These are phyloP conservation scores for Diaporthe aspalathi DNA, from an alignment of 2,329 filamentous ascomycete genomes.

Conservation along the genomic window DNA sequence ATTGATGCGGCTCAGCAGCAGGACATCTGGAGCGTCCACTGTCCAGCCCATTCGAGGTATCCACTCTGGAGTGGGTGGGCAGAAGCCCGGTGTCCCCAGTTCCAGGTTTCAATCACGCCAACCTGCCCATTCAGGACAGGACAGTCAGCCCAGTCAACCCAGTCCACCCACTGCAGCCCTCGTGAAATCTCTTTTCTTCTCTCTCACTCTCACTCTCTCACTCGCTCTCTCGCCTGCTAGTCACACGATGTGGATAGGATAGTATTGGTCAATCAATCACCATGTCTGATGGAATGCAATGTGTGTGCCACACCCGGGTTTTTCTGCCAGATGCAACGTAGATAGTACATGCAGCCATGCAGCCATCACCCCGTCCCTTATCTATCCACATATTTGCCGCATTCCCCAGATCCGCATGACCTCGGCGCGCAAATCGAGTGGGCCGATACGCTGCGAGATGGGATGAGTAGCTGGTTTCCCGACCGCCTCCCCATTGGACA, in stretches of 20 bases:
- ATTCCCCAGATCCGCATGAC: conserved; percentile 38
- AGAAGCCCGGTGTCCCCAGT: conserved; percentile 1
- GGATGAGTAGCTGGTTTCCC: not conserved
- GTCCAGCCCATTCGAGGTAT: not conserved
- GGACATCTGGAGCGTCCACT: no score
- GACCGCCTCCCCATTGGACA: conserved; percentile 23
- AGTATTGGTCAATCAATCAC: conserved; percentile 5
- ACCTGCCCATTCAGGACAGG: no score
- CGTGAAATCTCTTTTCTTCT: conserved; percentile 2
- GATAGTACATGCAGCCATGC: not conserved
- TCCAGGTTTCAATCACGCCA: conserved; percentile 30
- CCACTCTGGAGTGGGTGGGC: conserved; percentile 14
- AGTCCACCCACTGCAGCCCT: not conserved
- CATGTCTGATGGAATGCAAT: conserved; percentile 1
- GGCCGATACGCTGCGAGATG: conserved; percentile 34
- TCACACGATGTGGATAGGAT: conserved; percentile 10
- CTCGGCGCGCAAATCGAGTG: conserved; percentile 26
- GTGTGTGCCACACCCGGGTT: no score
- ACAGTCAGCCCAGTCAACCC: no score
- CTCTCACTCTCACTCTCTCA: no score
- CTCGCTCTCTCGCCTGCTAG: not conserved
- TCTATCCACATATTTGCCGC: conserved; percentile 29
- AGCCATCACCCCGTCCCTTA: conserved; percentile 22
- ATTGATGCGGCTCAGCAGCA: conserved; percentile 22
- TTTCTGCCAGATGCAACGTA: no score